Evolutionary conservation across 768 basidiomycete species (phyloP).

Genomic region (Termitomyces sp.): DNA sequence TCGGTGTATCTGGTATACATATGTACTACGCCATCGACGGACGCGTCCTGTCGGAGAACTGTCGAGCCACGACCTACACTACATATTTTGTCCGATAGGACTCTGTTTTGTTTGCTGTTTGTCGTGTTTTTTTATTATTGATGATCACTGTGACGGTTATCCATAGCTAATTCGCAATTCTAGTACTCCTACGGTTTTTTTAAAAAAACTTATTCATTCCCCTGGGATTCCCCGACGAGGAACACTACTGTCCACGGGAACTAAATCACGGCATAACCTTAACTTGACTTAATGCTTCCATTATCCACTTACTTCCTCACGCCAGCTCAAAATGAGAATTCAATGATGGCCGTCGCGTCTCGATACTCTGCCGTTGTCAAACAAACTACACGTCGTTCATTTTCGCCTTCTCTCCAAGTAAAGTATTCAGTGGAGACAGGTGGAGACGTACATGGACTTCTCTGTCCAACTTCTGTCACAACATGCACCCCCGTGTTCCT

Average conservation of each 20-base stretch:
- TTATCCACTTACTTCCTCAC: neutral
- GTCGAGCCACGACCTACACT: neutral
- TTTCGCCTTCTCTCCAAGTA: neutral
- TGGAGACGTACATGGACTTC: too few relatives aligned
- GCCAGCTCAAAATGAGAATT: too few relatives aligned
- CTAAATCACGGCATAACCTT: too few relatives aligned
- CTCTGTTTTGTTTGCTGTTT: neutral
- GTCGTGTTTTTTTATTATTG: neutral
- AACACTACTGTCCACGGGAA: too few relatives aligned
- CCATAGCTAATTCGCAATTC: neutral
- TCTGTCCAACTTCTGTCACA: too few relatives aligned
- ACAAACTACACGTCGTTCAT: neutral
- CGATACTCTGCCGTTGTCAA: too few relatives aligned
- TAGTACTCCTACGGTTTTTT: neutral
- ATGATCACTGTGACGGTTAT: neutral
- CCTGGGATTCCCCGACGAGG: too few relatives aligned
- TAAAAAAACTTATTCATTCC: too few relatives aligned
- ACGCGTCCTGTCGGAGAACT: neutral
- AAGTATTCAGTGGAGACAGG: neutral
- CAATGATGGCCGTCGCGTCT: too few relatives aligned
- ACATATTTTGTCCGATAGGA: neutral
- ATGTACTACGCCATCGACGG: neutral
- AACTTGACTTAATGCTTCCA: neutral
- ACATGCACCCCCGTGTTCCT: too few relatives aligned
- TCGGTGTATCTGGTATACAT: slow-evolving; percentile 2